Evolutionary conservation across 352 stramenopile species (phyloP).

Genomic region (Phytophthora pini): DNA sequence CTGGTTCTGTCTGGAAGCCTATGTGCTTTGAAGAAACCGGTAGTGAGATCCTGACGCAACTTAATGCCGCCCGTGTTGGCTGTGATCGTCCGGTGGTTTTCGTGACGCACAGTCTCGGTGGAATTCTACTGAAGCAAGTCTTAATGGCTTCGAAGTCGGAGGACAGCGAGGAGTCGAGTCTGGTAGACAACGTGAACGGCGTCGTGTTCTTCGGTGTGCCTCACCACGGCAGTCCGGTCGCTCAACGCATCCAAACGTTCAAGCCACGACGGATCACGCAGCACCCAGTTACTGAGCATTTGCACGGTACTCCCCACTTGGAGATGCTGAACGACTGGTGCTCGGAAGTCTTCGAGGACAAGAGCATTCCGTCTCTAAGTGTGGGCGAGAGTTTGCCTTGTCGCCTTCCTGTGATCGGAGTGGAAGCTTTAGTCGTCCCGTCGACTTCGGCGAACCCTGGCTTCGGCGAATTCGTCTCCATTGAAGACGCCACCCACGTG

Average conservation of each 20-base stretch:
- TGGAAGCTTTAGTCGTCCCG: slow-evolving; percentile 81
- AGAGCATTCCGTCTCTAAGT: slow-evolving; percentile 64
- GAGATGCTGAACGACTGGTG: slow-evolving; percentile 87
- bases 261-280: slow-evolving; percentile 56
- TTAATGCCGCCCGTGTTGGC: slow-evolving; percentile 69
- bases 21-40: slow-evolving; percentile 80
- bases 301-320: slow-evolving; percentile 78
- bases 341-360: slow-evolving; percentile 53
- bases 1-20: slow-evolving; percentile 76
- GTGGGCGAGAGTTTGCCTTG: slow-evolving; percentile 74
- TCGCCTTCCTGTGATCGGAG: slow-evolving; percentile 64
- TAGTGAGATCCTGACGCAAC: slow-evolving; percentile 63
- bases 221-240: slow-evolving; percentile 81
- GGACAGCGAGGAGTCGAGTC: slow-evolving; percentile 8
- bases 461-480: slow-evolving; percentile 70
- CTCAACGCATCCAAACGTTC: slow-evolving; percentile 68
- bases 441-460: slow-evolving; percentile 71
- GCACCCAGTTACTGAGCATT: slow-evolving; percentile 75
- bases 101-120: slow-evolving; percentile 88
- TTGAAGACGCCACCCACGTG: slow-evolving; percentile 72
- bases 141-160: slow-evolving; percentile 55
- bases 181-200: slow-evolving; percentile 72
- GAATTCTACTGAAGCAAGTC: slow-evolving; percentile 83
- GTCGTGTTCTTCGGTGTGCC: slow-evolving; percentile 85
- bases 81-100: slow-evolving; percentile 77